Percentiles rank a stretch among this genome's conserved stretches.
Evolutionary conservation across 139 green algal species (phyloP).

Genomic region (Deuterostichococcus epilithicus): DNA sequence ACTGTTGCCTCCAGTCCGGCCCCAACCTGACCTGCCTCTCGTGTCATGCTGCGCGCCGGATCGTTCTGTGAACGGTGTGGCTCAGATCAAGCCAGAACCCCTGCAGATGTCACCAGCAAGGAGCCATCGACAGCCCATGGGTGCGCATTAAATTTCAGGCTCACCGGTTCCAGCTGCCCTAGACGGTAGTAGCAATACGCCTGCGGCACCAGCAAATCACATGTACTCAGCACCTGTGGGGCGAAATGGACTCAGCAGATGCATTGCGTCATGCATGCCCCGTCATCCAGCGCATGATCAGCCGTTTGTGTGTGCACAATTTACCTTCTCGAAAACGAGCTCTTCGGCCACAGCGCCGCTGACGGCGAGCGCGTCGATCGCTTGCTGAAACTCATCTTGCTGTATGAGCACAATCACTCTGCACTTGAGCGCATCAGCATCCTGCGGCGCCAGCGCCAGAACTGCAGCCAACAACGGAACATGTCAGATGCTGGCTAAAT

Average conservation of each 20-base stretch:
- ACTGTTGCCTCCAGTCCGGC: background rate
- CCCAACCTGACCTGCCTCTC: background rate
- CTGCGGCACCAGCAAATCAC: constrained; percentile 31
- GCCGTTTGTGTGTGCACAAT: background rate
- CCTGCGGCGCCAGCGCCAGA: constrained; percentile 49
- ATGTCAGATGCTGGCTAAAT: background rate
- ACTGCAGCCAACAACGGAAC: constrained; percentile 48
- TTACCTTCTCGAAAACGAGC: constrained; percentile 70
- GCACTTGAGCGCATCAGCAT: constrained; percentile 63
- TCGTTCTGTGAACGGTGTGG: background rate
- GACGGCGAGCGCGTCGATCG: constrained; percentile 32
- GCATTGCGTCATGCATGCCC: too few relatives aligned
- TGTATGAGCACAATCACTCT: constrained; percentile 68
- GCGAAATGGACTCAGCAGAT: too few relatives aligned
- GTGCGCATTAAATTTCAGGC: background rate
- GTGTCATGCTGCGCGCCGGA: background rate
- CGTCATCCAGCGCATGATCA: background rate
- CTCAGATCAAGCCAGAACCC: background rate
- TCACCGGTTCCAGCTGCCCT: constrained; percentile 56
- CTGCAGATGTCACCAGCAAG: background rate
- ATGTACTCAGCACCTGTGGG: background rate
- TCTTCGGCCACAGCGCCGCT: constrained; percentile 11
- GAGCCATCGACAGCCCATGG: background rate
- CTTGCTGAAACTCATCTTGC: constrained; percentile 48
- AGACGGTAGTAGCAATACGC: constrained; percentile 83